phyloP scores from a whole-genome alignment of 345 rosid species.

The Fremontodendron californicum region DNA sequence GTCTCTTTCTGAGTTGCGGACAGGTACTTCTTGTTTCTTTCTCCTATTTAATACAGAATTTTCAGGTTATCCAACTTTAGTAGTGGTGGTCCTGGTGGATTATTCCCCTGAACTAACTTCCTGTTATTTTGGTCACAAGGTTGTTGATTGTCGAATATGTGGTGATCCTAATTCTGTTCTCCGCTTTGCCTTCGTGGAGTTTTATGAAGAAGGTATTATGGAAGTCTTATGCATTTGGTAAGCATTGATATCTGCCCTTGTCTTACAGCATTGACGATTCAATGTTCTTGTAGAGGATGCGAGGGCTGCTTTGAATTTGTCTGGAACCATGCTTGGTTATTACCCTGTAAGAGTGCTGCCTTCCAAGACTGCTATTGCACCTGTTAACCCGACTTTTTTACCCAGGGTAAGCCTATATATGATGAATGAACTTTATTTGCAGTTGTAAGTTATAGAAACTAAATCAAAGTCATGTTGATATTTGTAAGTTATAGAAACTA shows the following conservation, averaged over 20 bases:
- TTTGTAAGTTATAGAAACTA: too few species aligned
- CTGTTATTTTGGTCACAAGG: constrained; percentile 28
- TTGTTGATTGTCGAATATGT: constrained; percentile 87
- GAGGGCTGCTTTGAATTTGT: constrained; percentile 74
- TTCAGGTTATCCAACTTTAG: background rate
- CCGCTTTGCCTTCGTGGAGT: constrained; percentile 93
- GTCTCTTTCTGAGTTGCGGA: constrained; percentile 75
- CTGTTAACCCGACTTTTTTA: constrained; percentile 94
- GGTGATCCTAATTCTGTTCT: constrained; percentile 91
- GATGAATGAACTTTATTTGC: constrained; percentile 8
- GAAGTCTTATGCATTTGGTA: constrained; percentile 19
- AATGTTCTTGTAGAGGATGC: constrained; percentile 66
- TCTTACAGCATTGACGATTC: constrained; percentile 20
- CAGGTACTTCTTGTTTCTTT: constrained; percentile 42
- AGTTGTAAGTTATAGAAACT: background rate
- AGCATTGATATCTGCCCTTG: background rate
- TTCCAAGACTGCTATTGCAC: constrained; percentile 99
- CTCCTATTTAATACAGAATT: background rate
- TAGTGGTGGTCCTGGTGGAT: constrained; percentile 9
- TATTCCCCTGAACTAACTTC: background rate
- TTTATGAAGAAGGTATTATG: constrained; percentile 80
- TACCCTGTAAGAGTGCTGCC: constrained; percentile 94
- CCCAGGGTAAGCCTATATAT: constrained; percentile 55
- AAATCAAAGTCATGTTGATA: background rate
- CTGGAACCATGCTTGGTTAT: constrained; percentile 87